A percentile compares a stretch with the other conserved stretches of the same genome.
These are phyloP conservation scores for Apiospora marii DNA, from an alignment of 2,329 filamentous ascomycete genomes.

Conservation along the genomic window DNA sequence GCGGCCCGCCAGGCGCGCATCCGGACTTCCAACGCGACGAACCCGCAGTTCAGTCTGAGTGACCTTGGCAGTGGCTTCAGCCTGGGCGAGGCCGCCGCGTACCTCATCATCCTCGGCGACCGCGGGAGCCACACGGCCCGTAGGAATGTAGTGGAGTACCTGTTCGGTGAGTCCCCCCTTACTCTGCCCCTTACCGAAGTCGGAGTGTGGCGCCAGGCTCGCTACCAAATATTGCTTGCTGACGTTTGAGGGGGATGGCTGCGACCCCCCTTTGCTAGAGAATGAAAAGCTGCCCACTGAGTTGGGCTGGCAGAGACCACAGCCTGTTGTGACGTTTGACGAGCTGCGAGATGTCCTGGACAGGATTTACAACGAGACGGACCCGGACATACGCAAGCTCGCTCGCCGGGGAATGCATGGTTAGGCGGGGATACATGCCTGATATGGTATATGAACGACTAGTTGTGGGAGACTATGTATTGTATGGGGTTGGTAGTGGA, in stretches of 20 bases:
- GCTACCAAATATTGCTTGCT: background rate
- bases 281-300: constrained; percentile 51
- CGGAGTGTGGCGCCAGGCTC: background rate
- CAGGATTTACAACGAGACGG: constrained; percentile 1
- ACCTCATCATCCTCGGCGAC: constrained; percentile 57
- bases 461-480: too few species aligned
- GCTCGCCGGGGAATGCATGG: constrained; percentile 17
- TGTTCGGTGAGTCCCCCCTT: constrained; percentile 48
- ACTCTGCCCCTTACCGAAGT: background rate
- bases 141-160: constrained; percentile 49
- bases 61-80: constrained; percentile 50
- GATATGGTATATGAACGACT: too few species aligned
- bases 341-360: constrained; percentile 22
- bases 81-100: constrained; percentile 56
- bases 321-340: constrained; percentile 20
- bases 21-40: constrained; percentile 52
- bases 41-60: constrained; percentile 57
- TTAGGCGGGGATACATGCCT: background rate
- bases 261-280: constrained; percentile 37
- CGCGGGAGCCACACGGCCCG: constrained; percentile 48
- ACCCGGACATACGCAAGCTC: background rate
- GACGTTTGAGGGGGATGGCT: background rate
- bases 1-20: constrained; percentile 55
- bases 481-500: background rate
- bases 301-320: constrained; percentile 48